A percentile compares a stretch with the other conserved stretches of the same genome.
Conservation (phyloP, 2,329 filamentous ascomycete genomes). For the Cladophialophora bantiana region DNA sequence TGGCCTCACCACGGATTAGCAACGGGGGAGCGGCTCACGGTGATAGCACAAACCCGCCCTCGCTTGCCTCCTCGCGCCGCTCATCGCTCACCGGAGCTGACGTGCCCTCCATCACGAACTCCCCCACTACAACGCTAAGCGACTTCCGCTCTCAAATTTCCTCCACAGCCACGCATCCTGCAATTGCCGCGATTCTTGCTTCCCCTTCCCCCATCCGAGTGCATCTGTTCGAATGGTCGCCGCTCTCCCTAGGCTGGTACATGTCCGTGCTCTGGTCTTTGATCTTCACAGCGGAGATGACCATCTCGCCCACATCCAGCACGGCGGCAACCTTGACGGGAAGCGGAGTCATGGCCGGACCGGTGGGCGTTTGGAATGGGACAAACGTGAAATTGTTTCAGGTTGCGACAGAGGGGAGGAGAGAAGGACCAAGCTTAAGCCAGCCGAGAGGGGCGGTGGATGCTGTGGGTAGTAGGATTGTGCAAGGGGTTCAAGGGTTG, state of each 20-base stretch:
- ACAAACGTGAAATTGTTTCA: constrained; percentile 87
- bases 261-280: constrained; percentile 93
- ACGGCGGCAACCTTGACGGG: constrained; percentile 39
- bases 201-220: constrained; percentile 77
- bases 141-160: constrained; percentile 53
- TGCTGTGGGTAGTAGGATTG: constrained; percentile 88
- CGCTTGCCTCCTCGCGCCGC: constrained; percentile 42
- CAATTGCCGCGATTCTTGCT: constrained; percentile 69
- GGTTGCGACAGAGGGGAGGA: constrained; percentile 78
- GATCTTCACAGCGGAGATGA: constrained; percentile 89
- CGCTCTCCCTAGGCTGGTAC: constrained; percentile 91
- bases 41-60: constrained; percentile 38
- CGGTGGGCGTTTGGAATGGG: constrained; percentile 92
- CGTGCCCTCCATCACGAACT: constrained; percentile 47
- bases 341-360: constrained; percentile 69
- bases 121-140: background rate
- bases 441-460: constrained; percentile 91
- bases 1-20: constrained; percentile 46
- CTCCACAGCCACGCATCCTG: constrained; percentile 57
- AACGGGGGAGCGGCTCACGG: background rate
- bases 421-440: constrained; percentile 79
- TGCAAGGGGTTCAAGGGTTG: constrained; percentile 82
- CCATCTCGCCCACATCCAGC: constrained; percentile 56
- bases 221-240: constrained; percentile 94
- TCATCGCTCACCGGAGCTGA: constrained; percentile 44